Percentiles rank a stretch among this genome's conserved stretches.
phyloP scores from a whole-genome alignment of 1,139 yeast species.

The Geotrichum klebahnii region DNA sequence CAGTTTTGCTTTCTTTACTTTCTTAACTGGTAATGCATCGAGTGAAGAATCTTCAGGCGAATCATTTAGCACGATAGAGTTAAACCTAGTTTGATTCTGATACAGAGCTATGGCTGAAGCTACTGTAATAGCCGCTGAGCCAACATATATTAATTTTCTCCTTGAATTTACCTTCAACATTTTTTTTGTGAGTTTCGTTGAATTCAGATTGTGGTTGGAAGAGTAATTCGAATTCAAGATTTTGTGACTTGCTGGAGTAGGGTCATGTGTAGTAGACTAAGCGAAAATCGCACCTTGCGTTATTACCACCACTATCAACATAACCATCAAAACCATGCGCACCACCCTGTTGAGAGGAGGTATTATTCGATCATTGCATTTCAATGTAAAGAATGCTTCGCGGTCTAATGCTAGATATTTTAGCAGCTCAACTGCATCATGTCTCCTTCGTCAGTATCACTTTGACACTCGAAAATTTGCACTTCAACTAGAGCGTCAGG shows the following conservation, averaged over 20 bases:
- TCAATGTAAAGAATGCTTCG: too few species aligned
- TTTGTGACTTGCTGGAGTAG: background rate
- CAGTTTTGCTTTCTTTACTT: constrained; percentile 6
- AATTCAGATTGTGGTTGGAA: too few species aligned
- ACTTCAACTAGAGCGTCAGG: constrained; percentile 60
- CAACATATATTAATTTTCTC: constrained; percentile 6
- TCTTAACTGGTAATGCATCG: background rate
- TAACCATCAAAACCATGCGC: background rate
- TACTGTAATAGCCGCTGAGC: constrained; percentile 9
- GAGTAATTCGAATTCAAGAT: too few species aligned
- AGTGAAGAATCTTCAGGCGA: constrained; percentile 1
- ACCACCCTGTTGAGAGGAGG: background rate
- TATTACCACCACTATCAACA: background rate
- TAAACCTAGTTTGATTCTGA: background rate
- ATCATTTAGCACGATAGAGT: constrained; percentile 10
- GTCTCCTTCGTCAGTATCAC: constrained; percentile 36
- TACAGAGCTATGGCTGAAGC: constrained; percentile 8
- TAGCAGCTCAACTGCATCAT: background rate
- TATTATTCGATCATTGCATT: background rate
- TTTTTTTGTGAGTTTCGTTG: constrained; percentile 4
- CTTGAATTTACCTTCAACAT: constrained; percentile 11
- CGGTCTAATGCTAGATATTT: background rate
- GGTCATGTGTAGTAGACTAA: background rate
- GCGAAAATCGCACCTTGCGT: too few species aligned
- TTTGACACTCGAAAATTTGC: constrained; percentile 80